Evolutionary conservation across 2,329 filamentous ascomycete genomes (phyloP).

Genomic region (Torrubiellomyces zombiae): DNA sequence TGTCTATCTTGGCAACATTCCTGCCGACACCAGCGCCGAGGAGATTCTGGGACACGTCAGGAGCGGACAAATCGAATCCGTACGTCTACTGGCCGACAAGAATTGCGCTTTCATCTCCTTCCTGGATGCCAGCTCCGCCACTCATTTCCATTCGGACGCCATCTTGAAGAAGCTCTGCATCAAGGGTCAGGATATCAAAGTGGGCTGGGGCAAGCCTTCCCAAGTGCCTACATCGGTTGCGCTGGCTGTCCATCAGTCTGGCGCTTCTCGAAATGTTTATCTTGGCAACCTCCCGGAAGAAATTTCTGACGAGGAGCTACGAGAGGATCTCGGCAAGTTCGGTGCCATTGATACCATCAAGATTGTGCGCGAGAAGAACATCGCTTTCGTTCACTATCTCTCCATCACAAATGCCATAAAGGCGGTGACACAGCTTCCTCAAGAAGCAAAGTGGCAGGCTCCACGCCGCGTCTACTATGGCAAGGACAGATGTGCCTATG

Average conservation of each 20-base stretch:
- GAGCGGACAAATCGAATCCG: constrained; percentile 98
- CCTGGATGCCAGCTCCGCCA: constrained; percentile 90
- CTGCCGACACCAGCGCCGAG: constrained; percentile 91
- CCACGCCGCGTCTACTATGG: constrained; percentile 95
- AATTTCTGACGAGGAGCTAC: constrained; percentile 75
- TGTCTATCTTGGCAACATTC: constrained; percentile 94
- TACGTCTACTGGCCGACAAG: constrained; percentile 91
- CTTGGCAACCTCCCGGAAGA: constrained; percentile 87
- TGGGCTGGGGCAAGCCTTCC: constrained; percentile 97
- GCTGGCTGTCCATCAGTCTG: constrained; percentile 93
- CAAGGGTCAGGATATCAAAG: constrained; percentile 97
- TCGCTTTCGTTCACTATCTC: constrained; percentile 93
- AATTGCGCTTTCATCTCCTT: constrained; percentile 99
- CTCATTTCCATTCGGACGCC: constrained; percentile 97
- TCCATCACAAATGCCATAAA: constrained; percentile 98
- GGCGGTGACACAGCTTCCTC: constrained; percentile 86
- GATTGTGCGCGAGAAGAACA: constrained; percentile 93
- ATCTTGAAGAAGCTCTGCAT: constrained; percentile 99
- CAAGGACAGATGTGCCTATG: constrained; percentile 95
- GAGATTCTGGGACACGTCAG: constrained; percentile 93
- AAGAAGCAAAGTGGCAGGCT: constrained; percentile 92
- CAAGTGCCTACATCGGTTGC: constrained; percentile 95
- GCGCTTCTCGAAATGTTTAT: constrained; percentile 93
- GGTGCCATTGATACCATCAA: constrained; percentile 95
- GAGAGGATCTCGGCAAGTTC: constrained; percentile 91